phyloP scores from a whole-genome alignment of 495 filamentous ascomycete genomes.

The Halenospora varia region DNA sequence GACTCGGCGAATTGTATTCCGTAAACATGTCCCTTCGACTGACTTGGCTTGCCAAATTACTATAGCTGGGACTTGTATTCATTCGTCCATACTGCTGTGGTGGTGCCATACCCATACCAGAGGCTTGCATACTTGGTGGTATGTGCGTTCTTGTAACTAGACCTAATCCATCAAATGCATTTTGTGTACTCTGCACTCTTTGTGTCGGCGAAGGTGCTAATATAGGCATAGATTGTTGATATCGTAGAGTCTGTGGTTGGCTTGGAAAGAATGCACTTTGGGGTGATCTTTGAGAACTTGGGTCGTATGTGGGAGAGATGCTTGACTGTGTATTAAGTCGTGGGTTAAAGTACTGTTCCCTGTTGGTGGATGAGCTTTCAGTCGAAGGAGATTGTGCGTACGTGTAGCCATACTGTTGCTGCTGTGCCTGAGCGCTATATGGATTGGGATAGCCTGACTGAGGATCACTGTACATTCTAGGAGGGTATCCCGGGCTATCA shows the following conservation, averaged over 20 bases:
- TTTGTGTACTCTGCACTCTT: not conserved
- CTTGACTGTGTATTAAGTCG: slow-evolving; percentile 3
- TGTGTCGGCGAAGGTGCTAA: slow-evolving; percentile 4
- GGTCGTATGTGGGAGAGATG: slow-evolving; percentile 7
- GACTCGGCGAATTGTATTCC: not conserved
- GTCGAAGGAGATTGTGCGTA: slow-evolving; percentile 7
- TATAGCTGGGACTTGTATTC: not conserved
- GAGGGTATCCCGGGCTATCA: slow-evolving; percentile 1
- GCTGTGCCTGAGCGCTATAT: not conserved
- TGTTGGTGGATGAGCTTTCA: not conserved
- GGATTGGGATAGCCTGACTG: not conserved
- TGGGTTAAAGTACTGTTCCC: slow-evolving; percentile 12
- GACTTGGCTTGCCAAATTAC: not conserved
- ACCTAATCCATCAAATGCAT: slow-evolving; percentile 2
- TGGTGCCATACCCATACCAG: not conserved
- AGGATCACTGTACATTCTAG: slow-evolving; percentile 6
- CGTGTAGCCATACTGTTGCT: not conserved
- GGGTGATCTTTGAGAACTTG: slow-evolving; percentile 12
- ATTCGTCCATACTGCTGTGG: not conserved
- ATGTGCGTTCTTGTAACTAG: slow-evolving; percentile 1
- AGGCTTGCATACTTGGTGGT: not conserved
- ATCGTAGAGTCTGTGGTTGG: slow-evolving; percentile 10
- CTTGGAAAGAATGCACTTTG: slow-evolving; percentile 5
- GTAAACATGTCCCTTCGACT: not conserved
- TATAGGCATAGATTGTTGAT: slow-evolving; percentile 5